Conservation (phyloP, 768 basidiomycete genomes). For the Dacryopinax primogenitus region DNA sequence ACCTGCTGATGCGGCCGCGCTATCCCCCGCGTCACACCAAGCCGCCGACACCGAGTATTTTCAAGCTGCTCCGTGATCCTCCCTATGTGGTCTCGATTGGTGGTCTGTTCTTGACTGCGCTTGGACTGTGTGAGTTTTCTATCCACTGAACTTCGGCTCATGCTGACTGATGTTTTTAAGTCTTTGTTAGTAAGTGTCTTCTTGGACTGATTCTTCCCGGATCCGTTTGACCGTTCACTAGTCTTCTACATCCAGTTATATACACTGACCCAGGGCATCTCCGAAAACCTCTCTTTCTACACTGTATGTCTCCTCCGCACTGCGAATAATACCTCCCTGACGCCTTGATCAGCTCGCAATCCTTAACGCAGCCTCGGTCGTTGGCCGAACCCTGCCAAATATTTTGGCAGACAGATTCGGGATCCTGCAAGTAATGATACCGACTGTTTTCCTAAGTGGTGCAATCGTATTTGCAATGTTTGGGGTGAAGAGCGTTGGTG, state of each 20-base stretch:
- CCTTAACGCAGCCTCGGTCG: background rate
- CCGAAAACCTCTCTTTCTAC: background rate
- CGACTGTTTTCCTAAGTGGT: background rate
- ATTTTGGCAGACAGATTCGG: background rate
- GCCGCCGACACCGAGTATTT: background rate
- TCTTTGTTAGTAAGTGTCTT: background rate
- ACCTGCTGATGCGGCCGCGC: conserved; percentile 21
- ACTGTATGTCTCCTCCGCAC: background rate
- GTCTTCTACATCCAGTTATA: background rate
- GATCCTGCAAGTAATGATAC: background rate
- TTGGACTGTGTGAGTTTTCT: background rate
- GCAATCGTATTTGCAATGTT: conserved; percentile 21
- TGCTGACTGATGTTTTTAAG: background rate
- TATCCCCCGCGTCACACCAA: conserved; percentile 20
- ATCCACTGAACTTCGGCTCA: conserved; percentile 11
- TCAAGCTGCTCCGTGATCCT: background rate
- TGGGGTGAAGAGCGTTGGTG: conserved; percentile 27
- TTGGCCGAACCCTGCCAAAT: background rate
- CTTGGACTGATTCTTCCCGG: conserved; percentile 2
- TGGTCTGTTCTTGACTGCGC: background rate
- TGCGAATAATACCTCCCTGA: background rate
- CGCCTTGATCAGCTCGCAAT: background rate
- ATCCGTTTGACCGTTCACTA: background rate
- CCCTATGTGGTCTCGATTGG: background rate
- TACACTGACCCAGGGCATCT: background rate